Conservation (phyloP, 225 moss, liverwort and hornwort species). For the Sphagnum tenellum region DNA sequence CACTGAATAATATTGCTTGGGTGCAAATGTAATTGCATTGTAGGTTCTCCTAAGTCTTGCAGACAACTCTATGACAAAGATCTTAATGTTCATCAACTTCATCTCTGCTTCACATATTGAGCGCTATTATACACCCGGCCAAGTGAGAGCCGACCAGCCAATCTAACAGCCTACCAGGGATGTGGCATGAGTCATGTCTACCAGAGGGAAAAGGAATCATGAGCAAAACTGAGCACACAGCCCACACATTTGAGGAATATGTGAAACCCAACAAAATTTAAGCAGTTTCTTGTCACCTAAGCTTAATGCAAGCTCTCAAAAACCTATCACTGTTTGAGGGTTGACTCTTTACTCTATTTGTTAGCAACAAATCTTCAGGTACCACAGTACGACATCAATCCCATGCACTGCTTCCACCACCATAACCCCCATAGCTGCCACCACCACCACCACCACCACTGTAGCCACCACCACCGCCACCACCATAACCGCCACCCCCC, state of each 20-base stretch:
- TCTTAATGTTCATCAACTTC: conserved; percentile 33
- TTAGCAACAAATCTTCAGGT: too few relatives aligned
- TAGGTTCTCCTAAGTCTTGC: conserved; percentile 22
- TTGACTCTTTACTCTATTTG: too few relatives aligned
- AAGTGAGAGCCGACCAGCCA: conserved; percentile 83
- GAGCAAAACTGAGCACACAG: conserved; percentile 72
- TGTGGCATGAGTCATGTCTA: conserved; percentile 18
- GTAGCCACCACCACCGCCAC: conserved; percentile 45
- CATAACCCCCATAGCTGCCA: conserved; percentile 1
- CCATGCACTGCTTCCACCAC: conserved; percentile 83
- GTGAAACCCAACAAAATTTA: conserved; percentile 65
- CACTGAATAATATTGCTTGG: too few relatives aligned
- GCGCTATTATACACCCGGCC: conserved; percentile 95
- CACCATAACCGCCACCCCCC: conserved; percentile 41
- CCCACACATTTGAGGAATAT: conserved; percentile 16
- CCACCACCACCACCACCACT: conserved; percentile 10
- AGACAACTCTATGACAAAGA: conserved; percentile 43
- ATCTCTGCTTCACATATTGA: conserved; percentile 36
- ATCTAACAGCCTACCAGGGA: conserved; percentile 42
- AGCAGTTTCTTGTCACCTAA: conserved; percentile 14
- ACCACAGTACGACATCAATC: conserved; percentile 27
- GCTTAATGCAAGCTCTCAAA: conserved; percentile 10
- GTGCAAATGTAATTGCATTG: conserved; percentile 23
- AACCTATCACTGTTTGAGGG: not conserved
- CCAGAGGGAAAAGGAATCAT: conserved; percentile 59